Percentiles rank a stretch among this genome's conserved stretches.
Evolutionary conservation across 2,329 filamentous ascomycete species (phyloP).

Genomic region (Dactylonectria estremocensis): DNA sequence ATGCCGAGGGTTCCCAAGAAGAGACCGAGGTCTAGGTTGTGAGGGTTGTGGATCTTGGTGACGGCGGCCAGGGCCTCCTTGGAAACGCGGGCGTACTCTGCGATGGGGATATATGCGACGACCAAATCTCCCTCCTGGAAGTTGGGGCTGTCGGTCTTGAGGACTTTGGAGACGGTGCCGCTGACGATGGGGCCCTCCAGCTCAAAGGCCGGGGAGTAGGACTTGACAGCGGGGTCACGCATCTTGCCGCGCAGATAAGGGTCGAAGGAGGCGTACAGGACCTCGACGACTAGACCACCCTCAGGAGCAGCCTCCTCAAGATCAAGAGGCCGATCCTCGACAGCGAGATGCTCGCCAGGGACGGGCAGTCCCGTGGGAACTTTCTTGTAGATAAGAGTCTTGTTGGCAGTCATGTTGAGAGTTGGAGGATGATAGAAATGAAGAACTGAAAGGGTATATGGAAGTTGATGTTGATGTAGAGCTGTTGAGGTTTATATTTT

Average conservation of each 20-base stretch:
- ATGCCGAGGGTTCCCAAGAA: conserved; percentile 80
- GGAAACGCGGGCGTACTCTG: conserved; percentile 76
- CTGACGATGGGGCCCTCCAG: conserved; percentile 77
- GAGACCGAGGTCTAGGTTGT: conserved; percentile 74
- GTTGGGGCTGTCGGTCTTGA: conserved; percentile 76
- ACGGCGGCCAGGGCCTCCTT: conserved; percentile 59
- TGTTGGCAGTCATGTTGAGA: conserved; percentile 69
- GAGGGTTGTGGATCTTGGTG: conserved; percentile 77
- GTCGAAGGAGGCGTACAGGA: conserved; percentile 84
- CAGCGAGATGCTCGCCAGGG: conserved; percentile 76
- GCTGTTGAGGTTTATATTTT: background rate
- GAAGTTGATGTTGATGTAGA: background rate
- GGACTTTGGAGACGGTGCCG: conserved; percentile 75
- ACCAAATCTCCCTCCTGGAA: conserved; percentile 80
- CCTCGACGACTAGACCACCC: conserved; percentile 78
- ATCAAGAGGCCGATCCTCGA: conserved; percentile 80
- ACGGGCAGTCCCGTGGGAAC: conserved; percentile 77
- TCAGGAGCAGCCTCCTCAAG: conserved; percentile 69
- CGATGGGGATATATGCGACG: conserved; percentile 69
- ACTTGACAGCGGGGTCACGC: conserved; percentile 75
- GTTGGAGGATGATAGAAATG: background rate
- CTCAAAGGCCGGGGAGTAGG: conserved; percentile 68
- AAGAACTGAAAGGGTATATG: background rate
- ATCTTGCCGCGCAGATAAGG: conserved; percentile 89
- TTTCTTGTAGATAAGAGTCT: conserved; percentile 81